Evolutionary conservation across 352 stramenopile species (phyloP).

Genomic region (Phytophthora citricola): DNA sequence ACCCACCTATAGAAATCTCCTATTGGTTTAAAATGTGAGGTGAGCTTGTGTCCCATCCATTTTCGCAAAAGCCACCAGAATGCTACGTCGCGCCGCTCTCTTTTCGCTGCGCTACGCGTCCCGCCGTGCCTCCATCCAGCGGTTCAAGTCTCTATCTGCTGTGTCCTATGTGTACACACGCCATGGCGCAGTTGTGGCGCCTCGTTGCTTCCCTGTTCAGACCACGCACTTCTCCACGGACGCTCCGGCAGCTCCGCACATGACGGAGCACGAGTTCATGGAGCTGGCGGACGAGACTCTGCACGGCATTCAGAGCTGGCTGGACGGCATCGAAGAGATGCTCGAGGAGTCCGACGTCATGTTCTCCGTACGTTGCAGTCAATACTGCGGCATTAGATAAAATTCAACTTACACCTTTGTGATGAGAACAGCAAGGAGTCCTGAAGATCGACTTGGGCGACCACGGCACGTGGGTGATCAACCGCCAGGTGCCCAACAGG

Average conservation of each 20-base stretch:
- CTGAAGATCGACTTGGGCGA: conserved; percentile 94
- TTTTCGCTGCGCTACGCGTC: conserved; percentile 32
- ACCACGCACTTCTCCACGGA: conserved; percentile 31
- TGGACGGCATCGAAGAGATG: conserved; percentile 89
- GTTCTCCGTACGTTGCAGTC: conserved; percentile 60
- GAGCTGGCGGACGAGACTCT: conserved; percentile 79
- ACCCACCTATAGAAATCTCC: neutral
- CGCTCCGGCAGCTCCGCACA: conserved; percentile 16
- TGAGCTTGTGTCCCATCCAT: conserved; percentile 5
- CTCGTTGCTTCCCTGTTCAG: conserved; percentile 4
- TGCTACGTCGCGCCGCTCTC: conserved; percentile 31
- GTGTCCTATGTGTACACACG: neutral
- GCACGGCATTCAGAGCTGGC: conserved; percentile 76
- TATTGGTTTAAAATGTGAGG: conserved; percentile 10
- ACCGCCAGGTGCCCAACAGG: conserved; percentile 97
- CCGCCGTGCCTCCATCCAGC: conserved; percentile 4
- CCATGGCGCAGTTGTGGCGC: neutral
- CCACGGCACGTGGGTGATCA: conserved; percentile 97
- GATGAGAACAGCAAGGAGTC: conserved; percentile 90
- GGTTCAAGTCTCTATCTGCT: conserved; percentile 17
- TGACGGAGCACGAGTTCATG: conserved; percentile 84
- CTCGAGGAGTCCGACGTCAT: conserved; percentile 85
- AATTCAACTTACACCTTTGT: neutral
- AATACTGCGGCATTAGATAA: neutral
- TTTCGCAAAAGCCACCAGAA: conserved; percentile 26